Evolutionary conservation across 2,329 filamentous ascomycete genomes (phyloP).

Genomic region (Karstenula rhodostoma): DNA sequence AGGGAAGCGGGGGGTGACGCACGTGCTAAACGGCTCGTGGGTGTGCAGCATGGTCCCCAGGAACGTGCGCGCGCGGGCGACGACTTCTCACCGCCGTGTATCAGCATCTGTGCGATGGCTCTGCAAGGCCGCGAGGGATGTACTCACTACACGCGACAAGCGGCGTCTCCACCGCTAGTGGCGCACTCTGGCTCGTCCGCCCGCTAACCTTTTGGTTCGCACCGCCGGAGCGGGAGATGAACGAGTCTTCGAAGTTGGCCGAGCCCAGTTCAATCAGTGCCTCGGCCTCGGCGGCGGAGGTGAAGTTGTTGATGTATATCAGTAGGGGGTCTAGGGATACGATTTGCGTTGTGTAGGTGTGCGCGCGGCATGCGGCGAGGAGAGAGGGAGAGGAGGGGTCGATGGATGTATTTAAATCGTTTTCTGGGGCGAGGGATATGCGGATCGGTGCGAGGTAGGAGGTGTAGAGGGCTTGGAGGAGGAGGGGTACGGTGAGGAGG

Average conservation of each 20-base stretch:
- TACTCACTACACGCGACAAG: constrained; percentile 29
- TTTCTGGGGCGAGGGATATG: neutral
- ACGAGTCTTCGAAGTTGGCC: constrained; percentile 30
- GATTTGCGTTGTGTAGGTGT: constrained; percentile 38
- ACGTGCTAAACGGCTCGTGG: constrained; percentile 29
- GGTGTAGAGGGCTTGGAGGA: constrained; percentile 11
- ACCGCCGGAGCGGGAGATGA: constrained; percentile 30
- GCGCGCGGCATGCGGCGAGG: constrained; percentile 23
- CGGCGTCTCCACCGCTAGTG: constrained; percentile 26
- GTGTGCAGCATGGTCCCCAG: constrained; percentile 33
- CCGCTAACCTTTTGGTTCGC: constrained; percentile 26
- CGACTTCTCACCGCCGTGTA: neutral
- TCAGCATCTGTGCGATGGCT: neutral
- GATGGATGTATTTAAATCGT: neutral
- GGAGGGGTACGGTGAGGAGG: constrained; percentile 10
- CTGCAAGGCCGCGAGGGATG: neutral
- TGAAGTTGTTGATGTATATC: constrained; percentile 43
- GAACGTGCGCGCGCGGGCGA: constrained; percentile 34
- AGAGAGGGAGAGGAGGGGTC: constrained; percentile 11
- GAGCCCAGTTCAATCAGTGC: constrained; percentile 23
- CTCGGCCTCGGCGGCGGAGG: constrained; percentile 29
- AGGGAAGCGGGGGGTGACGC: too few species aligned
- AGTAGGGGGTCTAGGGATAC: constrained; percentile 35
- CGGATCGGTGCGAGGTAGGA: neutral
- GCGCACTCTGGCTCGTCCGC: constrained; percentile 35